Evolutionary conservation across 2,329 filamentous ascomycete species (phyloP).

Genomic region (Nemania sp.): DNA sequence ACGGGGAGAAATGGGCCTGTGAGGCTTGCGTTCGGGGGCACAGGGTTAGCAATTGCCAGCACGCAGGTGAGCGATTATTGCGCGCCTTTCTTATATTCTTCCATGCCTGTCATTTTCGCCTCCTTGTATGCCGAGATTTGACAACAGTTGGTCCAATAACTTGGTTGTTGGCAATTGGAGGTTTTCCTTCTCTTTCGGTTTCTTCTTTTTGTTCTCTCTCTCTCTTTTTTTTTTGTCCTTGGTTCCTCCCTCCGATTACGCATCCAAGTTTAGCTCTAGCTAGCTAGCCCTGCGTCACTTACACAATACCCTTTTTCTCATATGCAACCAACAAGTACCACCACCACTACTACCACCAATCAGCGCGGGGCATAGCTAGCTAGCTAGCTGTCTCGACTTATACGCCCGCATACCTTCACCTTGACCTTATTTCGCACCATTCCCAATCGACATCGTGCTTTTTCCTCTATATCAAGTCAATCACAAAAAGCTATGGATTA

Average conservation of each 20-base stretch:
- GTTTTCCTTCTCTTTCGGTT: neutral
- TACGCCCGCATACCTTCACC: constrained; percentile 7
- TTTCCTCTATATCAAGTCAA: neutral
- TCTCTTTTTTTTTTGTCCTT: neutral
- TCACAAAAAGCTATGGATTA: constrained; percentile 26
- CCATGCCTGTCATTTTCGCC: constrained; percentile 21
- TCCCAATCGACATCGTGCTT: neutral
- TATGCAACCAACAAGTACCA: constrained; percentile 7
- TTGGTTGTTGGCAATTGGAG: constrained; percentile 11
- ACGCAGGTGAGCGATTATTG: constrained; percentile 76
- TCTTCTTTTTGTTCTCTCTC: neutral
- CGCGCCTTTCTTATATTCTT: constrained; percentile 33
- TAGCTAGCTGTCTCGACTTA: constrained; percentile 12
- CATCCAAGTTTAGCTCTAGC: constrained; percentile 14
- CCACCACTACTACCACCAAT: constrained; percentile 2
- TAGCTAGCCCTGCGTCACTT: constrained; percentile 12
- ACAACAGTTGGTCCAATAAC: neutral
- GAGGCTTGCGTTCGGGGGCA: constrained; percentile 98
- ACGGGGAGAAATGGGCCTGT: constrained; percentile 98
- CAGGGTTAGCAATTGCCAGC: constrained; percentile 98
- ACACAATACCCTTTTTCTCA: constrained; percentile 1
- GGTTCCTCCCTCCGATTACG: neutral
- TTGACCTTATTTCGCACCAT: neutral
- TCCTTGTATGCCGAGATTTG: constrained; percentile 27
- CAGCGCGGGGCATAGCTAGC: constrained; percentile 22